Percentiles rank a stretch among this genome's conserved stretches.
These are phyloP conservation scores for Hirsutella thompsonii DNA, from an alignment of 2,329 filamentous ascomycete species.

Conservation along the genomic window DNA sequence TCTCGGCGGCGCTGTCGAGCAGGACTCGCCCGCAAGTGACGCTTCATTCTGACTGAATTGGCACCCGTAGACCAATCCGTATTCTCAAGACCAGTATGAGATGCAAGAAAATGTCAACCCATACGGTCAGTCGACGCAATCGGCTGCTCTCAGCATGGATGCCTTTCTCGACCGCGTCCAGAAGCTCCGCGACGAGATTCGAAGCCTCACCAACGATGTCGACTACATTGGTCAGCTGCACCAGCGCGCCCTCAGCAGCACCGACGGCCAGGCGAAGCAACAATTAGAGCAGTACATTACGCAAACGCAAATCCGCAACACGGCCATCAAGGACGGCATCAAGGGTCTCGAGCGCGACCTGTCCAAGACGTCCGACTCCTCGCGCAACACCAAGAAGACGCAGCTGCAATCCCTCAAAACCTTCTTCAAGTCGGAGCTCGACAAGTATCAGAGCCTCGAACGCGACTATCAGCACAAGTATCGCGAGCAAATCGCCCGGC, in stretches of 20 bases:
- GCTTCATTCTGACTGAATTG: background rate
- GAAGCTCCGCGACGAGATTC: constrained; percentile 54
- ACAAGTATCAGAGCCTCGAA: constrained; percentile 61
- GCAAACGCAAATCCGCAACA: constrained; percentile 60
- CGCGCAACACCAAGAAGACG: constrained; percentile 53
- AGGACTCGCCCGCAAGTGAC: too few relatives aligned
- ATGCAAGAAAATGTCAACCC: constrained; percentile 38
- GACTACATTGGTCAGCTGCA: constrained; percentile 56
- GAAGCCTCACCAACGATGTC: constrained; percentile 52
- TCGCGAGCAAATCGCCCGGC: constrained; percentile 65
- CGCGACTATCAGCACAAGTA: constrained; percentile 57
- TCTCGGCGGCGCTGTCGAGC: background rate
- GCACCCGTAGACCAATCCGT: constrained; percentile 5
- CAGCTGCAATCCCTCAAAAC: constrained; percentile 59
- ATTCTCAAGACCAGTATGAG: constrained; percentile 26
- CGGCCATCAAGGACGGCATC: constrained; percentile 67
- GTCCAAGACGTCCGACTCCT: constrained; percentile 44
- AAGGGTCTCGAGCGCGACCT: constrained; percentile 62
- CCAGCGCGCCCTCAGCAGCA: constrained; percentile 56
- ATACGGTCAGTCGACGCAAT: constrained; percentile 13
- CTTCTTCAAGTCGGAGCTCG: constrained; percentile 59
- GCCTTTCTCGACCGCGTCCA: constrained; percentile 59
- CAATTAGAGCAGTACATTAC: constrained; percentile 56
- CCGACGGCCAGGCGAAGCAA: constrained; percentile 40
- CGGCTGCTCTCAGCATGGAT: constrained; percentile 38